Base-by-base conservation (phyloP, 2,329 filamentous ascomycete genomes). In the Ascochyta clinopodiicola region DNA sequence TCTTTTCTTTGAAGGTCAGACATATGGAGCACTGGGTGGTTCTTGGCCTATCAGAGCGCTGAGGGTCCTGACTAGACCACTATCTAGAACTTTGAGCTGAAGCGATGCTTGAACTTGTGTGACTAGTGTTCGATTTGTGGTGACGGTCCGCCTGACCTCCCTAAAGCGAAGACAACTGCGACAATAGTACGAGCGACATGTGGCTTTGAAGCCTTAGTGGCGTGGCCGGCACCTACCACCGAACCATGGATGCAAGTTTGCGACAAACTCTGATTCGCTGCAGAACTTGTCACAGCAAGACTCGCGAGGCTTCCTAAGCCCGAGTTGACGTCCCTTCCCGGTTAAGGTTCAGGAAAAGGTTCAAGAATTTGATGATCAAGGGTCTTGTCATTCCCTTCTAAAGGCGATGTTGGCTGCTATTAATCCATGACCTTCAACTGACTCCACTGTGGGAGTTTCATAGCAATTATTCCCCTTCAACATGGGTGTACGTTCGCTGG, bases 401-500 rank as follows among this genome's bases (percentile, higher is more conserved):
- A 54, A 19, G 6, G 12, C 5, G 6, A 21, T 44, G 12, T 9
- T 25, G 17, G 25, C 34, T 21, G 29, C 12, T 12, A 31, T 15
- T n/a, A 7, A 13, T 21, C 13, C 22, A 3, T 27, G 15, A 4
- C n/a, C 17, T 39, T 24, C 22, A 2, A 25, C n/a, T 9, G 15
- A 4, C 6, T 31, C 12, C 22, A 1, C 24, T 10, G 21, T 9
- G 38, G 39, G 12, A 31, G 10, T 15, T 15, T 4, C 29, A 31
- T 31, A 2, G 25, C 2, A 29, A 4, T 5, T 2, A 37, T 19
- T 12, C n/a, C 9, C 24, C 13, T 15, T 19, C 22, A 54, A 27
- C 25, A 59, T 61, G 56, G 42, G 44, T 19, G 6, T 47, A 13
- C 37, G 48, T 22, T 49, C 49, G 37, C 43, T 59, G 31, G 36